Base-by-base conservation (phyloP, 179 eudicot genomes). In the Beta macrorhiza region DNA sequence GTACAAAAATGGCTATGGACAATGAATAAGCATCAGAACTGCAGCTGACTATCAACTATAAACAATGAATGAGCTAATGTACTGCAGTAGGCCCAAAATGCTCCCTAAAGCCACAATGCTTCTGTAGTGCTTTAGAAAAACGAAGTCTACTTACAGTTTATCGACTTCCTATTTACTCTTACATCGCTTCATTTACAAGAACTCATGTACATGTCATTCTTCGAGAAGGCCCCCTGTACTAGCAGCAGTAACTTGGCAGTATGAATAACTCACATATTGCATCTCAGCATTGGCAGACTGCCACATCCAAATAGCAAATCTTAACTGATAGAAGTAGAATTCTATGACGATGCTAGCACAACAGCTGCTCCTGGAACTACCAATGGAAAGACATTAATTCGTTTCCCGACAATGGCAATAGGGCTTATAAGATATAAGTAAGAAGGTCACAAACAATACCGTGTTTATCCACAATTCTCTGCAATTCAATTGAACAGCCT, bases 41-140 rank as follows among this genome's bases (percentile, higher is more conserved):
- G n/a, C 53, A 79, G 61, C 49, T 14, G 47, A 42, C 51, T 14
- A 32, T 56, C 2, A 4, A 37, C 83, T 76, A 77, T 74, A 45
- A 58, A 83, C 82, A 74, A 57, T 68, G 47, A 61, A 45, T 58
- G 72, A 80, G 74, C 81, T 70, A 55, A 85, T 83, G 81, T 80
- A 85, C 81, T 81, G 89, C 92, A 87, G 81, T 89, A 70, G 82
- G 79, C 81, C 79, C 76, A 65, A 44, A 67, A 49, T 74, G 45
- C 63, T 69, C 17, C 80, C 49, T 75, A 83, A 67, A 89, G 87
- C 87, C 64, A 82, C 89, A 77, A 67, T 75, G 82, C 81, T 78
- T 86, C 61, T 69, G 51, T 72, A n/a, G 17, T 77, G 44, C 85
- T 78, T 83, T 83, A 72, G 51, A 82, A 53, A 55, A 65, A 76